Evolutionary conservation across 352 stramenopile species (phyloP), one percentile per base, ranked within the genome.

Genomic region (Globisporangium rhizosaccharum): DNA sequence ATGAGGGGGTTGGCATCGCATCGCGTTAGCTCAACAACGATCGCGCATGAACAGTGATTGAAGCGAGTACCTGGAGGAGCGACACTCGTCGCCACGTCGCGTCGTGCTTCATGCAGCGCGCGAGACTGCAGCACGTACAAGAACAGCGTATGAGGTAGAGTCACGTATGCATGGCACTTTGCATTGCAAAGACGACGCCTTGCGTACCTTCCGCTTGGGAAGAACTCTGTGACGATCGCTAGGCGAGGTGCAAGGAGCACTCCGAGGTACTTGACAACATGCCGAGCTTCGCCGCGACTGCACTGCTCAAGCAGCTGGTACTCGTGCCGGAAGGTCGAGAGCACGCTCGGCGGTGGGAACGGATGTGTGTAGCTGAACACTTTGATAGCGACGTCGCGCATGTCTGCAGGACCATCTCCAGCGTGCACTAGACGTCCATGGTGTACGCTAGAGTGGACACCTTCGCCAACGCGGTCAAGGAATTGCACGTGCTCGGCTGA

Each of bases 191-290:
- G 44, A 25, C 5, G 15, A 15, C 7, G 20, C 26, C n/a, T 39
- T 20, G 25, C 50, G 28, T 42, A 78, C 67, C 70, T 78, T 39
- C 70, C 67, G 8, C 49, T 57, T 15, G 39, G 45, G 11, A 72
- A 72, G 28, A 69, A 73, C 51, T 79, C 71, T 53, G 63, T 75
- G 11, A 76, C 12, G 46, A 79, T 73, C 14, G 62, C 48, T 36
- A 67, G 45, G 6, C 55, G 61, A 49, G 71, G 68, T 44, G 63
- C 51, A 9, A 79, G 37, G 46, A 65, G 51, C 17, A 79, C 65
- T 4, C 71, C 67, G 1, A 75, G n/a, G 17, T 71, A 60, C 49
- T 53, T 58, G 15, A 71, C 59, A 6, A 79, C 51, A 14, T 69
- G 30, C 7, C 51, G 25, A 1, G 51, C 46, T 10, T 47, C 63